Base-by-base conservation (phyloP, 2,329 filamentous ascomycete species). In the Periconia digitata region DNA sequence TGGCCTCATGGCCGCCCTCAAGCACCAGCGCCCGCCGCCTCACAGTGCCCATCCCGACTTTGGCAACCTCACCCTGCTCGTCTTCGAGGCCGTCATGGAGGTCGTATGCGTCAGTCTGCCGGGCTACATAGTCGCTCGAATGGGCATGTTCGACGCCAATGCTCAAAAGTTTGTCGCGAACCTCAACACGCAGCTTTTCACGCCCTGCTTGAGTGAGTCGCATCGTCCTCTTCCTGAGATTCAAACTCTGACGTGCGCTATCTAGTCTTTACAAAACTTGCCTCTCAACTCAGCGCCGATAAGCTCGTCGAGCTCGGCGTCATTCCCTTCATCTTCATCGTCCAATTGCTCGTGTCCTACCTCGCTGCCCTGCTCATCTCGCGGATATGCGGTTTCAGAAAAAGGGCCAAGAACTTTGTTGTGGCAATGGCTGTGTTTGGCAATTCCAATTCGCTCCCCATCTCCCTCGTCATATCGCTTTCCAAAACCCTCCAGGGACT, bases 361-460 rank as follows among this genome's bases (percentile, higher is more conserved):
- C 46, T 83, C 3, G 90, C 91, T 45, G 86, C 92, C 2, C 74
- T 84, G 8, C 63, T 80, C 12, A 82, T 97, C 46, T 83, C 89
- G 16, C 86, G 83, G 72, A 76, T 84, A 41, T 95, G 92, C 70
- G 79, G 89, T 15, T 92, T 99, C 73, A 85, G 84, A 61, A 91
- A 88, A 71, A 85, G 92, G 53, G 89, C 91, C 36, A 83, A 86
- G 57, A 99, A 99, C 74, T 99, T 99, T 66, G 88, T 99, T 36
- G 89, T 90, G 24, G 94, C 94, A 44, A 99, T 99, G 94, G 92
- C 89, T 41, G 85, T 97, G 41, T 99, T 99, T 70, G 94, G 92
- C 61, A 99, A 99, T 72, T 97, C 92, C 27, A 99, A 99, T 74
- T 97, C 94, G 16, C 81, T 99, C 17, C 94, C 94, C 0, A 97